Percentiles rank a stretch among this genome's conserved stretches.
phyloP scores from a whole-genome alignment of 192 early-diverging fungal genomes.

The Funneliformis geosporum region DNA sequence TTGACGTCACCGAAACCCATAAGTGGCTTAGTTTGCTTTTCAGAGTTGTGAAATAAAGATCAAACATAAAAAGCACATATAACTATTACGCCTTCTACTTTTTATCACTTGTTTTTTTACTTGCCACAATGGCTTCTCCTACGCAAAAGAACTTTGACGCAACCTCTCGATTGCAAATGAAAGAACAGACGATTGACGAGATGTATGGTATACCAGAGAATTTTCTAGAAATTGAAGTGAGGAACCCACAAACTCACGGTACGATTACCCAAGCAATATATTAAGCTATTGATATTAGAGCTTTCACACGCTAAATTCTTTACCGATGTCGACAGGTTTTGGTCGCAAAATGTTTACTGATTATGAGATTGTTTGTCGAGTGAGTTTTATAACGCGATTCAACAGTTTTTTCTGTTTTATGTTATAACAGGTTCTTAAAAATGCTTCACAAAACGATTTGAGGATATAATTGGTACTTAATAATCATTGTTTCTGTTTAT shows the following conservation, averaged over 20 bases:
- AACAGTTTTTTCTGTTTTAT: conserved; percentile 2
- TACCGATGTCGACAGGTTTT: conserved; percentile 43
- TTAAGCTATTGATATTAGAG: not conserved
- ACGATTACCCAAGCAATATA: conserved; percentile 16
- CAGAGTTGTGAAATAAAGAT: too few species aligned
- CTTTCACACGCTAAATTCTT: not conserved
- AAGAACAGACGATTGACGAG: conserved; percentile 60
- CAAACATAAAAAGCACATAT: too few species aligned
- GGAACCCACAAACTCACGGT: conserved; percentile 85
- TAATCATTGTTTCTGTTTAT: not conserved
- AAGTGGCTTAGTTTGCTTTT: not conserved
- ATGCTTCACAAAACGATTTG: not conserved
- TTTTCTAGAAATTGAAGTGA: conserved; percentile 94
- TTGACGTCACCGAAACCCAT: not conserved
- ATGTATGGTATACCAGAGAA: conserved; percentile 94
- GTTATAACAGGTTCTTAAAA: not conserved
- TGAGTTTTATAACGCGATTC: conserved; percentile 44
- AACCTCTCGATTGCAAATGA: conserved; percentile 38
- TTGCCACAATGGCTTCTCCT: conserved; percentile 8
- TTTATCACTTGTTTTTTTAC: not conserved
- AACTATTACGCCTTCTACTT: too few species aligned
- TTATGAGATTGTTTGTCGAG: conserved; percentile 92
- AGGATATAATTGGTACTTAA: not conserved
- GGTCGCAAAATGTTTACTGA: conserved; percentile 90
- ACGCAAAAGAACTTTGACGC: conserved; percentile 27